Percentiles rank a stretch among this genome's conserved stretches.
Conservation (phyloP, 1,284 basidiomycete species). For the Ganoderma meredithae region DNA sequence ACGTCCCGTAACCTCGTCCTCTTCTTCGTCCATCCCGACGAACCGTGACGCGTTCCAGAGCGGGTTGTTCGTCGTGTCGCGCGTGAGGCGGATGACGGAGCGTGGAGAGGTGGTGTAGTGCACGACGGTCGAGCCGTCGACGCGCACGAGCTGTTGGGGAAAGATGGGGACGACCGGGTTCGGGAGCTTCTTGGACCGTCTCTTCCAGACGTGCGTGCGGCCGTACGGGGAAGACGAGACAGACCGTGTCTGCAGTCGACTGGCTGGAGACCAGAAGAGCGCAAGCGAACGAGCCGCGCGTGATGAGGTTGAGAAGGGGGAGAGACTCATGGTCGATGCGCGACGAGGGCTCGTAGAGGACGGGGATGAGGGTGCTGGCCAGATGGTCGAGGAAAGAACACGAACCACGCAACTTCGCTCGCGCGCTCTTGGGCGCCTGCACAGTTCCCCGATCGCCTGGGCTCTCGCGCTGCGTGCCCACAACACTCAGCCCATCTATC, state of each 20-base stretch:
- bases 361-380: background rate
- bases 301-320: background rate
- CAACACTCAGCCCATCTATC: too few relatives aligned
- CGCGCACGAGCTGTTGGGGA: slow-evolving; percentile 82
- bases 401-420: background rate
- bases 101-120: slow-evolving; percentile 89
- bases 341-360: background rate
- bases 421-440: too few relatives aligned
- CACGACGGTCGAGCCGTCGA: slow-evolving; percentile 87
- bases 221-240: slow-evolving; percentile 78
- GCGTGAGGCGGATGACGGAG: slow-evolving; percentile 74
- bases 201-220: slow-evolving; percentile 78
- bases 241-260: slow-evolving; percentile 43
- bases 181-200: slow-evolving; percentile 69
- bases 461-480: too few relatives aligned
- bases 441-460: too few relatives aligned
- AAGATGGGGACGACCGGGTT: slow-evolving; percentile 85
- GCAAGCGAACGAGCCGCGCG: background rate
- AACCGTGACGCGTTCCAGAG: slow-evolving; percentile 70
- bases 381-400: background rate
- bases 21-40: slow-evolving; percentile 64
- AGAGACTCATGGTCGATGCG: background rate
- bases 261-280: background rate
- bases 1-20: slow-evolving; percentile 73
- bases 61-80: slow-evolving; percentile 88